Evolutionary conservation across 1,139 yeast species (phyloP).

Genomic region (Saccharomyces uvarum): DNA sequence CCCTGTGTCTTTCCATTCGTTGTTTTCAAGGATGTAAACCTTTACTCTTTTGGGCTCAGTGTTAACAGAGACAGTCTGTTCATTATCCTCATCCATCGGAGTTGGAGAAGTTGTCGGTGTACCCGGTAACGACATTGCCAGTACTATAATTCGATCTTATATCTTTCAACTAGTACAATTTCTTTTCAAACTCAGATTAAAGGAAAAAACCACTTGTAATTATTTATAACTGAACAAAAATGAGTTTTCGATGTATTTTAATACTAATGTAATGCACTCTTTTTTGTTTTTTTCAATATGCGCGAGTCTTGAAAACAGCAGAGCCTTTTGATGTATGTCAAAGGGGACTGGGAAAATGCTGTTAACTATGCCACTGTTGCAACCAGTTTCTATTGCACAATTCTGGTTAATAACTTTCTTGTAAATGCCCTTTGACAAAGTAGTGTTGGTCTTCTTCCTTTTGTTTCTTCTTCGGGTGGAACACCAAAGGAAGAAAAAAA

Average conservation of each 20-base stretch:
- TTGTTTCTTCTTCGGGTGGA: background rate
- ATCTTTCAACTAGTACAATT: background rate
- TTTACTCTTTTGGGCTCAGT: slow-evolving; percentile 68
- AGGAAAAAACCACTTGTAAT: background rate
- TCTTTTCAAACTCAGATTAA: background rate
- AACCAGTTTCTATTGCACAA: background rate
- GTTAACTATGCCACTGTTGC: background rate
- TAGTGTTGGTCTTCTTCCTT: background rate
- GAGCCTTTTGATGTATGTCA: background rate
- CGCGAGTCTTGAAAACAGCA: background rate
- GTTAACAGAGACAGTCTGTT: slow-evolving; percentile 11
- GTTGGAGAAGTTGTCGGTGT: background rate
- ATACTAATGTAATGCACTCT: background rate
- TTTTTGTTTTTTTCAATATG: background rate
- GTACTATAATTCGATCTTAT: background rate
- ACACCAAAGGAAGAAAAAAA: background rate
- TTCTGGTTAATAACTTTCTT: background rate
- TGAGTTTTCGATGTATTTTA: background rate
- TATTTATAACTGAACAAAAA: background rate
- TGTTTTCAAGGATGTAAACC: slow-evolving; percentile 72
- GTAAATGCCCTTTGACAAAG: background rate
- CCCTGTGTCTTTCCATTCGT: slow-evolving; percentile 88
- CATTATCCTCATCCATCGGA: slow-evolving; percentile 1
- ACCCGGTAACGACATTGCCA: background rate
- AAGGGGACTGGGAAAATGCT: background rate